Conservation (phyloP, 208 protist species). For the Phytomonas francai region DNA sequence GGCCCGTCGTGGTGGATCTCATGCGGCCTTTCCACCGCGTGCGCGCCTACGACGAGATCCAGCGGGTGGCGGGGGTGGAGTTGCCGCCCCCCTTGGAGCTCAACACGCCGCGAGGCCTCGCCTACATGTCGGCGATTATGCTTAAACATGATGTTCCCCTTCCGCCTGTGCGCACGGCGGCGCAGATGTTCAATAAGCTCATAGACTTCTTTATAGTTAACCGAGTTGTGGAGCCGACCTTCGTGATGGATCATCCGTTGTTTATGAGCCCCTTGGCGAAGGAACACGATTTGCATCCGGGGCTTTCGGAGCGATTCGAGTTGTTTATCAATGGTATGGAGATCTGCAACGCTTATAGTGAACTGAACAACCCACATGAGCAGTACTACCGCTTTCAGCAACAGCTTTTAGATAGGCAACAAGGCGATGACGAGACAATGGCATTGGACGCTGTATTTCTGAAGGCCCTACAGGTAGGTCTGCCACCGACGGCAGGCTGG, state of each 20-base stretch:
- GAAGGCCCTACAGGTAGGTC: slow-evolving; percentile 90
- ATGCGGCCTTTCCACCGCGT: slow-evolving; percentile 79
- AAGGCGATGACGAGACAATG: slow-evolving; percentile 92
- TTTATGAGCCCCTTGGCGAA: slow-evolving; percentile 92
- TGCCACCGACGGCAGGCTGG: slow-evolving; percentile 94
- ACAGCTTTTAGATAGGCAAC: slow-evolving; percentile 79
- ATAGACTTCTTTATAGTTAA: slow-evolving; percentile 90
- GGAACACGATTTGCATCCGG: slow-evolving; percentile 58
- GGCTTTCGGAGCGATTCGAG: slow-evolving; percentile 94
- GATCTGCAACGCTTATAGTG: slow-evolving; percentile 95
- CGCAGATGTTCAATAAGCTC: slow-evolving; percentile 89
- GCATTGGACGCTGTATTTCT: slow-evolving; percentile 90
- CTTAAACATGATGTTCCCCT: slow-evolving; percentile 75
- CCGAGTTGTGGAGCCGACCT: slow-evolving; percentile 88
- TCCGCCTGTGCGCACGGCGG: slow-evolving; percentile 79
- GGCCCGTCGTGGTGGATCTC: slow-evolving; percentile 72
- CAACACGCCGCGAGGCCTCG: slow-evolving; percentile 59
- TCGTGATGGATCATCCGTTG: slow-evolving; percentile 93
- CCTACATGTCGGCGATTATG: slow-evolving; percentile 83
- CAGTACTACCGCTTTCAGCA: slow-evolving; percentile 92
- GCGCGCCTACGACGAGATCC: slow-evolving; percentile 83
- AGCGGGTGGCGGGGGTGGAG: slow-evolving; percentile 57
- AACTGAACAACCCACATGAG: slow-evolving; percentile 95
- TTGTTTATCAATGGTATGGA: slow-evolving; percentile 93
- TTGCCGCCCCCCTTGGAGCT: slow-evolving; percentile 73